Evolutionary conservation across 1,284 basidiomycete species (phyloP).

Genomic region (Grifola frondosa): DNA sequence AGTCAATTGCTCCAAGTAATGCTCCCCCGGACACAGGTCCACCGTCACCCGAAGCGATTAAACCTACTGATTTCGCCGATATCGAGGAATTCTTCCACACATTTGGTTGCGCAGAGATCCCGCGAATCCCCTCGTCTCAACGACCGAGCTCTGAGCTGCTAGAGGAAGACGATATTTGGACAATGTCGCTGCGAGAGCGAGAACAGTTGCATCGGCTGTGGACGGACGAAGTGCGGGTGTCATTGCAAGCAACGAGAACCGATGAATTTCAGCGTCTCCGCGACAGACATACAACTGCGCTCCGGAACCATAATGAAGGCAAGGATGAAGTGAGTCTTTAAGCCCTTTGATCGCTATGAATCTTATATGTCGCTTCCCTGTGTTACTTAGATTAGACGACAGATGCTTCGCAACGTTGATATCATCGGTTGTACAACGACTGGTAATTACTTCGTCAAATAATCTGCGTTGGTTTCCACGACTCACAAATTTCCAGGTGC

Average conservation of each 20-base stretch:
- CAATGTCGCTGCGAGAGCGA: slow-evolving; percentile 27
- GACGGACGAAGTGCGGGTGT: slow-evolving; percentile 22
- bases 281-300: slow-evolving; percentile 28
- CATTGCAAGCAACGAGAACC: slow-evolving; percentile 33
- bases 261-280: slow-evolving; percentile 39
- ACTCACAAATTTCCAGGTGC: slow-evolving; percentile 44
- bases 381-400: slow-evolving; percentile 32
- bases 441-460: slow-evolving; percentile 32
- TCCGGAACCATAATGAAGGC: slow-evolving; percentile 34
- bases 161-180: slow-evolving; percentile 21
- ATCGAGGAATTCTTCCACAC: slow-evolving; percentile 22
- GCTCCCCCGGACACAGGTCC: neutral
- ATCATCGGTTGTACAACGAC: slow-evolving; percentile 75
- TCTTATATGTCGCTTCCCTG: neutral
- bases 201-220: slow-evolving; percentile 20
- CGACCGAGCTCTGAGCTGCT: slow-evolving; percentile 19
- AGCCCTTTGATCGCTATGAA: neutral
- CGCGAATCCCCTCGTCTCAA: slow-evolving; percentile 11
- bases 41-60: slow-evolving; percentile 4
- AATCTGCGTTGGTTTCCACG: neutral
- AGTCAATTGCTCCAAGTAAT: no score
- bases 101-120: slow-evolving; percentile 22
- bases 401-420: slow-evolving; percentile 51
- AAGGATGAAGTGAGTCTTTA: slow-evolving; percentile 33
- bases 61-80: slow-evolving; percentile 29